Evolutionary conservation across 2,329 filamentous ascomycete species (phyloP).

Genomic region (Venturia effusa): DNA sequence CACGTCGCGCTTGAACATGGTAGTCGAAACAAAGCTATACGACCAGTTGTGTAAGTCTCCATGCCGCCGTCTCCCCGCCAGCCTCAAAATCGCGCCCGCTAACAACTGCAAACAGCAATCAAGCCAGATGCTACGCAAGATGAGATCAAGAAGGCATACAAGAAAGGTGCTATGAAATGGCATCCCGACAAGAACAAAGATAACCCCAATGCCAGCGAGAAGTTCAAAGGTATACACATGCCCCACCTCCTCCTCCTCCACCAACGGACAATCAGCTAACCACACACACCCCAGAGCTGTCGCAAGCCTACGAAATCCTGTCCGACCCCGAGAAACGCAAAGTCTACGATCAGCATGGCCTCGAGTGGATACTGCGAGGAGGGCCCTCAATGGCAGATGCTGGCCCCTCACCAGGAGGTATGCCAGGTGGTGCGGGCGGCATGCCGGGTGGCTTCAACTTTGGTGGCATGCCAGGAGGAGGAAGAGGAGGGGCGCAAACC

Average conservation of each 20-base stretch:
- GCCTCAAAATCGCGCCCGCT: conserved; percentile 1
- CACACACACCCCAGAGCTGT: conserved; percentile 49
- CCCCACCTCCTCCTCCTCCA: neutral
- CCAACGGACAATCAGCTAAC: neutral
- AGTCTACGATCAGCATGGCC: conserved; percentile 86
- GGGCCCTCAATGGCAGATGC: conserved; percentile 47
- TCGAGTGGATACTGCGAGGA: conserved; percentile 82
- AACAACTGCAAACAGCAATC: conserved; percentile 36
- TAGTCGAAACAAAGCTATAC: conserved; percentile 92
- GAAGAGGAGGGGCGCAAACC: conserved; percentile 36
- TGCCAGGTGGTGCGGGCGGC: conserved; percentile 44
- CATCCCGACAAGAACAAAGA: conserved; percentile 98
- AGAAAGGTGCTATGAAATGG: conserved; percentile 80
- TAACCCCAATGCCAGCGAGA: conserved; percentile 73
- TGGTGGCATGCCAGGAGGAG: conserved; percentile 40
- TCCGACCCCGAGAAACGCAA: conserved; percentile 96
- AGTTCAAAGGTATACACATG: conserved; percentile 62
- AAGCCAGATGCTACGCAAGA: conserved; percentile 75
- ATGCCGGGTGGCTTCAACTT: conserved; percentile 43
- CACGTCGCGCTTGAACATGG: conserved; percentile 48
- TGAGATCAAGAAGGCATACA: conserved; percentile 94
- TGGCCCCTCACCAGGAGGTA: conserved; percentile 39
- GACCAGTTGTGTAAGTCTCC: conserved; percentile 52
- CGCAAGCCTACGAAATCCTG: conserved; percentile 95
- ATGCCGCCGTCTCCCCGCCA: neutral